Base-by-base conservation (phyloP, 176 grass and related monocot genomes). In the Leersia perrieri region DNA sequence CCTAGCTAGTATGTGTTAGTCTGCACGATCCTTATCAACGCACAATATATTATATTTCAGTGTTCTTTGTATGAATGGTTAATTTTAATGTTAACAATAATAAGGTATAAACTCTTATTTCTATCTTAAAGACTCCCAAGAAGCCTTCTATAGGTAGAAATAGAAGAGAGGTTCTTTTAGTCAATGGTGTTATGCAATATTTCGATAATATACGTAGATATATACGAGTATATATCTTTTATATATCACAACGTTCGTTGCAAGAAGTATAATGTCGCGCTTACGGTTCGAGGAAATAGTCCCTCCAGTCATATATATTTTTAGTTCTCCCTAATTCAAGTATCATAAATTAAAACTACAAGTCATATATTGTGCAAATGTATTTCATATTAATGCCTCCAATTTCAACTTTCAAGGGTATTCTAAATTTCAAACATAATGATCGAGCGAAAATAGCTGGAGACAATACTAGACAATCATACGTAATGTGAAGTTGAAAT, bases 391-490 rank as follows among this genome's bases (percentile, higher is more conserved):
- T 28, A 70, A 78, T 51, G 30, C 5, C 14, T 78, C 35, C 51
- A 33, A 20, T 44, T 58, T 63, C 38, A 78, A 78, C n/a, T n/a
- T n/a, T 72, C 32, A 18, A 58, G 51, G 49, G 38, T 72, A 23
- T 67, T 36, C 63, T 36, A 69, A 47, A 16, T 47, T 61, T 23
- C 13, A 8, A 61, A 27, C 7, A 15, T 0, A 30, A 49, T n/a
- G n/a, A n/a, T n/a, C 32, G 22, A 68, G 22, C 60, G 58, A 26
- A 34, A 47, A 11, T 30, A 38, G 32, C 16, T 0, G 5, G 16
- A 34, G 63, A 57, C 30, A 81, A 27, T 75, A 81, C 40, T 63
- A 67, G 36, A 45, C 44, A 35, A 71, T 41, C 67, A 33, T 13
- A 72, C 11, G 27, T 35, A 32, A 33, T 38, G 60, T 29, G 44